Percentiles rank a stretch among this genome's conserved stretches.
Conservation (phyloP, 805 yeast species). For the Candida pseudofarinosa region DNA sequence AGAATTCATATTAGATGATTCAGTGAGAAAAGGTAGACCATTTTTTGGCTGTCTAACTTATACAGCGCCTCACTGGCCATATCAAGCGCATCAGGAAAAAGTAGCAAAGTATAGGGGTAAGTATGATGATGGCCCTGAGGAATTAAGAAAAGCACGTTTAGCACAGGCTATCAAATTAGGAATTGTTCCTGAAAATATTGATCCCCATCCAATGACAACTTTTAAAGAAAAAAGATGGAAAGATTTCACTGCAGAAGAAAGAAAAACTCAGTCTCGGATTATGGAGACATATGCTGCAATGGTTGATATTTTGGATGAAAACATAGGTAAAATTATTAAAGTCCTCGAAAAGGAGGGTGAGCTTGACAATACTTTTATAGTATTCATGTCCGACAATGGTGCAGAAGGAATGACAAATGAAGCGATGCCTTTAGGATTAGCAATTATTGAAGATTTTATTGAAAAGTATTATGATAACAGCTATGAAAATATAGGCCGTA, state of each 20-base stretch:
- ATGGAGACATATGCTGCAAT: slow-evolving; percentile 62
- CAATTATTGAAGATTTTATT: slow-evolving; percentile 21
- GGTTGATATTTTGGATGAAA: slow-evolving; percentile 52
- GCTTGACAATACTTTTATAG: slow-evolving; percentile 51
- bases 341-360: slow-evolving; percentile 40
- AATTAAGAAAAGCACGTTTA: slow-evolving; percentile 36
- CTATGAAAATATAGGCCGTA: slow-evolving; percentile 45
- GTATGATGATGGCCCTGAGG: slow-evolving; percentile 48
- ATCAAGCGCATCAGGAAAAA: slow-evolving; percentile 51
- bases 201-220: slow-evolving; percentile 43
- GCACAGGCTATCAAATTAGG: slow-evolving; percentile 42
- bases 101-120: slow-evolving; percentile 46
- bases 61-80: slow-evolving; percentile 68
- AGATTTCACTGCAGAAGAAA: slow-evolving; percentile 36
- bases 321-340: slow-evolving; percentile 47
- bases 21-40: slow-evolving; percentile 39
- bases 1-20: slow-evolving; percentile 25
- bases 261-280: slow-evolving; percentile 34
- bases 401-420: slow-evolving; percentile 60
- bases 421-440: slow-evolving; percentile 44
- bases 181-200: slow-evolving; percentile 39
- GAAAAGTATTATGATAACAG: slow-evolving; percentile 37
- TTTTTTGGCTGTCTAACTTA: slow-evolving; percentile 53
- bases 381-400: slow-evolving; percentile 63
- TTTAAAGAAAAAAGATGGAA: slow-evolving; percentile 40